These are phyloP conservation scores for Barbatosphaeria neglecta DNA, from an alignment of 495 filamentous ascomycete species.

Conservation along the genomic window DNA sequence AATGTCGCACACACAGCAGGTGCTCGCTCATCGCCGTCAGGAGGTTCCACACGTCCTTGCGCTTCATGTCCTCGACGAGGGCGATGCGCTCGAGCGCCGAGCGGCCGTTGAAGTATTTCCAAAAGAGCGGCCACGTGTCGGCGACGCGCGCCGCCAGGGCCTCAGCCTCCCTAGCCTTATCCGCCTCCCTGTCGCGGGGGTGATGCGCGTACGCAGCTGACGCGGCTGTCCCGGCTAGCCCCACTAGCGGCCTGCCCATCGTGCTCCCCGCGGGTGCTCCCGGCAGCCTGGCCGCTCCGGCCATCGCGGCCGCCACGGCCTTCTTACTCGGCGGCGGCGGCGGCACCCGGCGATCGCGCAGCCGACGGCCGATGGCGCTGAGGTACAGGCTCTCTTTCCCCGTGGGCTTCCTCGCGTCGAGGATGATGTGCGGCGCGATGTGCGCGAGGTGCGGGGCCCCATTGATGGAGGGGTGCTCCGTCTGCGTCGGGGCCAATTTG, in stretches of 20 bases:
- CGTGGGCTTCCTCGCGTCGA: slow-evolving; percentile 43
- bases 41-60: slow-evolving; percentile 67
- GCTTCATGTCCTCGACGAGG: slow-evolving; percentile 68
- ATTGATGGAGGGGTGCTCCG: slow-evolving; percentile 36
- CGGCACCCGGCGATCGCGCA: slow-evolving; percentile 19
- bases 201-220: no score
- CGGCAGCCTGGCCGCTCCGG: no score
- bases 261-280: slow-evolving; percentile 7
- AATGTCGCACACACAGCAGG: slow-evolving; percentile 43
- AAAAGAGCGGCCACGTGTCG: slow-evolving; percentile 40
- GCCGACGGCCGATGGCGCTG: slow-evolving; percentile 52
- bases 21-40: slow-evolving; percentile 50
- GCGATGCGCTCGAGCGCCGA: slow-evolving; percentile 81
- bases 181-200: no score
- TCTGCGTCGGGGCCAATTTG: slow-evolving; percentile 28
- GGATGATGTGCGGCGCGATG: slow-evolving; percentile 38
- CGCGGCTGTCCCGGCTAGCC: no score
- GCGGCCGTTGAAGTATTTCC: slow-evolving; percentile 80
- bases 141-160: slow-evolving; percentile 29
- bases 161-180: slow-evolving; percentile 17
- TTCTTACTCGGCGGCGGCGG: background rate
- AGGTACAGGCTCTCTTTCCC: slow-evolving; percentile 62
- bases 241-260: no score
- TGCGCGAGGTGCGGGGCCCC: slow-evolving; percentile 32
- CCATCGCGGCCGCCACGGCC: background rate